Evolutionary conservation across 352 stramenopile species (phyloP), one percentile per base, ranked within the genome.

Genomic region (Phytophthora chlamydospora): DNA sequence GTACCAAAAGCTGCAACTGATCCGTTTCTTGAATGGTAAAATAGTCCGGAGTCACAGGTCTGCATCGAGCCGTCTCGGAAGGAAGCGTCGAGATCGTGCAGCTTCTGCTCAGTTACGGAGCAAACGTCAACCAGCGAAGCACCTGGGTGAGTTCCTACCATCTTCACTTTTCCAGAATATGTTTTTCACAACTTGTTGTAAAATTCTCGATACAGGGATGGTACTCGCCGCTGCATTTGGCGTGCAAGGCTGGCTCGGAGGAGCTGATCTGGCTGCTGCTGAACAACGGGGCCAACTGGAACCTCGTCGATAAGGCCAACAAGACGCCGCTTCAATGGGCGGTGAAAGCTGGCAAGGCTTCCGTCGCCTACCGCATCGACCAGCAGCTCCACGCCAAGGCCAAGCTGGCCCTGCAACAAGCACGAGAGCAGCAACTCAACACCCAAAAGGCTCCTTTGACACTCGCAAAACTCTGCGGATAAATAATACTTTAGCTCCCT

Each of bases 271-370:
- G 78, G 73, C 44, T 85, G 44, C 44, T 94, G 35, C 56, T 94
- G 11, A 71, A 81, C 7, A 65, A 81, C 54, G 81, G 83, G 9
- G 83, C 79, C 6, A 73, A 82, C 27, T 94, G 85, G 85, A 66
- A 46, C 4, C 31, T 74, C 1, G 40, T 56, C 6, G 83, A 94
- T 62, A 94, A 94, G 64, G 27, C 59, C 31, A 79, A 88, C 40
- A 88, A 85, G 55, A 91, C 83, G 3, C 85, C 85, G 13, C 57
- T 92, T 38, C 82, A 91, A 46, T 94, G 83, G 80, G 85, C 83
- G 1, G 68, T 88, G 5, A 70, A 75, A 12, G 77, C 77, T 14
- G 85, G 85, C 39, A 86, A 91, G 58, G 80, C 83, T 0, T 89
- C 85, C 12, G 65, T 90, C 39, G 75, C 79, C 33, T 91, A 94